Base-by-base conservation (phyloP, 768 basidiomycete genomes). In the Boletellus ananas region DNA sequence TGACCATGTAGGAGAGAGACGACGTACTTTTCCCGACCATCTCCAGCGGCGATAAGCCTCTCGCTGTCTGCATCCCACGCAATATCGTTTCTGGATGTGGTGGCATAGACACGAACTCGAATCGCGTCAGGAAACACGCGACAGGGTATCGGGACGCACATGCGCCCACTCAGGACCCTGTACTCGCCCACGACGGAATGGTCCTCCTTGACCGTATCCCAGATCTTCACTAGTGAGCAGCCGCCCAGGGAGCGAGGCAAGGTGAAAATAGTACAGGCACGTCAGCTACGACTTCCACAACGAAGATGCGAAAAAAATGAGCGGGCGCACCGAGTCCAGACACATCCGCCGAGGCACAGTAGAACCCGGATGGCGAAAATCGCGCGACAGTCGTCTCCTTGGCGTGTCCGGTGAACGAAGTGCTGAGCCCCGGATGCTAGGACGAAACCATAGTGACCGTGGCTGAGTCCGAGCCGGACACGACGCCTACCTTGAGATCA, bases 51-150 rank as follows among this genome's bases (percentile, higher is more conserved):
- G 43, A 97, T 88, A 50, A 98, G 87, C n/a, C 95, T 80, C 66
- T 96, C 95, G 63, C 88, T 91, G 68, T 97, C 95, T 1, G 88
- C 89, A 61, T 97, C 95, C 95, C 95, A 98, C 11, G 86, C 87
- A 18, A 98, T 79, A 70, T 97, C 95, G 58, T 94, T 94, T 57
- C 94, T 92, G 57, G 7, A n/a, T 13, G 43, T 10, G 37, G 11
- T 9, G 37, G 11, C 9, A 31, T 25, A 11, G 13, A 51, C 13
- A 34, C 23, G 23, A 4, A 12, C 3, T 11, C 33, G 6, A 21
- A 27, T 12, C 38, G 25, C 14, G n/a, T 3, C 33, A 14, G 14
- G 29, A 25, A n/a, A 35, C 3, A 8, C 11, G 17, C 8, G 3
- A 31, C n/a, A 21, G 47, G 35, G 36, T 34, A 8, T 20, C 29